Conservation (phyloP, 2,329 filamentous ascomycete species). For the Sphaerostilbella broomeana region DNA sequence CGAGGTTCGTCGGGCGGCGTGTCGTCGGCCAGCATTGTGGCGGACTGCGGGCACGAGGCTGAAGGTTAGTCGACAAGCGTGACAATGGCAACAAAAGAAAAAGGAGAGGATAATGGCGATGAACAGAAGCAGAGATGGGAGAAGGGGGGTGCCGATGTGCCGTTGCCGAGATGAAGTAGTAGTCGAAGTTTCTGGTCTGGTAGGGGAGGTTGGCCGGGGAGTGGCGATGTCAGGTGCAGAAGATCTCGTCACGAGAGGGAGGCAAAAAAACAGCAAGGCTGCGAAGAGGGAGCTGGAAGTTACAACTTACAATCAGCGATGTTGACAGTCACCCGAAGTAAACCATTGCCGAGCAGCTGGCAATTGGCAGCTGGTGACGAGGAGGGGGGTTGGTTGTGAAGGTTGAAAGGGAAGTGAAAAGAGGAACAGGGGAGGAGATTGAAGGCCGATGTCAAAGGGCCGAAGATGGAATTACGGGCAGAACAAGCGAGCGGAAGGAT, state of each 20-base stretch:
- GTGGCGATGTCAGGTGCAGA: slow-evolving; percentile 9
- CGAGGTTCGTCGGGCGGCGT: slow-evolving; percentile 22
- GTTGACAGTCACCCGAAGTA: slow-evolving; percentile 28
- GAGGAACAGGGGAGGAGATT: slow-evolving; percentile 16
- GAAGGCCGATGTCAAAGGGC: slow-evolving; percentile 15
- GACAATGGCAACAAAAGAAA: slow-evolving; percentile 1
- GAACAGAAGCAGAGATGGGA: background rate
- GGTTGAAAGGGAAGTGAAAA: slow-evolving; percentile 12
- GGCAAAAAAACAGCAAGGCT: slow-evolving; percentile 11
- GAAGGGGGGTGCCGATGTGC: background rate
- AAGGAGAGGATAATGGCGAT: slow-evolving; percentile 1
- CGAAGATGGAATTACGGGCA: slow-evolving; percentile 3
- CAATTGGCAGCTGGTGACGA: slow-evolving; percentile 27
- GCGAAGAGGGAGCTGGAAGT: slow-evolving; percentile 15
- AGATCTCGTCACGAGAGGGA: slow-evolving; percentile 7
- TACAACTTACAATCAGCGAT: slow-evolving; percentile 20
- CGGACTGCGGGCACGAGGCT: slow-evolving; percentile 21
- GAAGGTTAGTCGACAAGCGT: background rate
- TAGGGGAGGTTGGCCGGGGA: background rate
- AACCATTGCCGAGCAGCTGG: slow-evolving; percentile 33
- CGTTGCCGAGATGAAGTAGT: background rate
- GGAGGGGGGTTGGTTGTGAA: slow-evolving; percentile 10
- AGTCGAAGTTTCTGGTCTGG: slow-evolving; percentile 1
- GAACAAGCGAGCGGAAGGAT: background rate
- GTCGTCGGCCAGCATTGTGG: slow-evolving; percentile 32